Conservation (phyloP, 225 moss, liverwort and hornwort genomes). For the Polytrichum commune region DNA sequence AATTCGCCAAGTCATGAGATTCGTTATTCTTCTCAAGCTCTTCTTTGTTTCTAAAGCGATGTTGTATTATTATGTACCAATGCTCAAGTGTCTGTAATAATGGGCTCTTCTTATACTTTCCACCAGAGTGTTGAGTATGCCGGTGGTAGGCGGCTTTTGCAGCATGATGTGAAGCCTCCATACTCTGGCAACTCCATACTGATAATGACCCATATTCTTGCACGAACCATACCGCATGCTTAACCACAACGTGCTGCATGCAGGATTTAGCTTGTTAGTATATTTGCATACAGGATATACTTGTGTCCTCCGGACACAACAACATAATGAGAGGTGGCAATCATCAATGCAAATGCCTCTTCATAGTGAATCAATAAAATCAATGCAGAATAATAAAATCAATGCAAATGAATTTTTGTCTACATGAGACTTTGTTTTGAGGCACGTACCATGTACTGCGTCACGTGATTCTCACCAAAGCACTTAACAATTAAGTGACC, state of each 20-base stretch:
- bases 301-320: too few species aligned
- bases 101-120: neutral
- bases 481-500: too few species aligned
- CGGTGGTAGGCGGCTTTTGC: neutral
- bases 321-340: too few species aligned
- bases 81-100: neutral
- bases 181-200: neutral
- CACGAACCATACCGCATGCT: neutral
- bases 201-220: neutral
- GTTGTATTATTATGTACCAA: neutral
- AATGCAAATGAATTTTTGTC: neutral
- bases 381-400: neutral
- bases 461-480: too few species aligned
- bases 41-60: neutral
- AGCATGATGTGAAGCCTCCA: neutral
- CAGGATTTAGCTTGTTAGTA: neutral
- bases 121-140: neutral
- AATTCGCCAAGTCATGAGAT: too few species aligned
- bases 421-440: too few species aligned
- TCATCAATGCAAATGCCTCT: too few species aligned
- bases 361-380: too few species aligned
- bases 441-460: too few species aligned
- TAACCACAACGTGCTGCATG: neutral
- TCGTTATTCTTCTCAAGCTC: neutral
- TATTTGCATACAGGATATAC: too few species aligned